Evolutionary conservation across 1,139 yeast species (phyloP).

Genomic region (Kazachstania sp.): DNA sequence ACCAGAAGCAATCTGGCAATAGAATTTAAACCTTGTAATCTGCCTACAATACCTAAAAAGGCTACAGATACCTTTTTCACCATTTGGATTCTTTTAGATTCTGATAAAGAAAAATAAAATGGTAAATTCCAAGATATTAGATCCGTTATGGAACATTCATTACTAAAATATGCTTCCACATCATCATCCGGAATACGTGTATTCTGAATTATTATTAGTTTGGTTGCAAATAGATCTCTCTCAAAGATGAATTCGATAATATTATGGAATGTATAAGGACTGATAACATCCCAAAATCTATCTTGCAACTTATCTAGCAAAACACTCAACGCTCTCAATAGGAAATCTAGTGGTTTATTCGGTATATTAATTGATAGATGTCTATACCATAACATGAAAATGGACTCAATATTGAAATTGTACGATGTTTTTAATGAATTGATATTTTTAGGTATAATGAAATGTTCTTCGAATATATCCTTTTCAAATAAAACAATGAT

Average conservation of each 20-base stretch:
- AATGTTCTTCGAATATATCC: conserved; percentile 34
- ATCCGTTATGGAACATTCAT: conserved; percentile 27
- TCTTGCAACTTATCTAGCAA: conserved; percentile 36
- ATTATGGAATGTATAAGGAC: conserved; percentile 45
- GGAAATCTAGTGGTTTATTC: conserved; percentile 47
- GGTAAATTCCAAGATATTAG: conserved; percentile 31
- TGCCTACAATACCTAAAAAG: conserved; percentile 26
- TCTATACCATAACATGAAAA: conserved; percentile 36
- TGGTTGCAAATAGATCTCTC: conserved; percentile 20
- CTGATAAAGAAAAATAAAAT: conserved; percentile 27
- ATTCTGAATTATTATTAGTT: conserved; percentile 22
- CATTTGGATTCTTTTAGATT: conserved; percentile 30
- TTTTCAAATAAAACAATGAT: conserved; percentile 37
- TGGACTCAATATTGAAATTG: conserved; percentile 38
- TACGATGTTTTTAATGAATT: conserved; percentile 35
- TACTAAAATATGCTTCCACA: conserved; percentile 28
- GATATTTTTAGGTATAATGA: conserved; percentile 41
- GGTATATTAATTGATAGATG: conserved; percentile 40
- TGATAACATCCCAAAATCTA: conserved; percentile 44
- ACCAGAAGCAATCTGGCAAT: conserved; percentile 30
- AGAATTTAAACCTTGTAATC: conserved; percentile 18
- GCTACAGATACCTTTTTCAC: conserved; percentile 30
- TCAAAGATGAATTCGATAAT: conserved; percentile 45
- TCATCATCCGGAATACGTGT: conserved; percentile 22
- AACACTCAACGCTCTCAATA: conserved; percentile 41